A percentile compares a stretch with the other conserved stretches of the same genome.
phyloP scores from a whole-genome alignment of 2,329 filamentous ascomycete genomes.

The Tolypocladium ophioglossoides region DNA sequence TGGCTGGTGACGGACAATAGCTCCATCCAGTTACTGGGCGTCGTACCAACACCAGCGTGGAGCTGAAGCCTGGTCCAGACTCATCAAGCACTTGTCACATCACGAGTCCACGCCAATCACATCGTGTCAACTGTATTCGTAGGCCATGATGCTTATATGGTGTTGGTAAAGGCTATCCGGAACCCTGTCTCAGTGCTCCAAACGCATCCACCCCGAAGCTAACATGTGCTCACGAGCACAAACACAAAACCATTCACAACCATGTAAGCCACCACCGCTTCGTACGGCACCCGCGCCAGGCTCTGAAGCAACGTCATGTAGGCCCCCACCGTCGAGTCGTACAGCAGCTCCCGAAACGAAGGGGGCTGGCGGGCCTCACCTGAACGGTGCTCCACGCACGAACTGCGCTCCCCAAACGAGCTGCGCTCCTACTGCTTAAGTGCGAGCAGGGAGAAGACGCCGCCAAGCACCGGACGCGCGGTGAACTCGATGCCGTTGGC shows the following conservation, averaged over 20 bases:
- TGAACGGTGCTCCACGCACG: too few species aligned
- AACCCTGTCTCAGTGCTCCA: background rate
- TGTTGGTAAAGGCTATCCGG: background rate
- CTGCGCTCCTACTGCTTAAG: conserved; percentile 22
- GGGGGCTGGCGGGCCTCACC: too few species aligned
- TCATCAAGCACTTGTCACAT: too few species aligned
- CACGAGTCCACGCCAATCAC: too few species aligned
- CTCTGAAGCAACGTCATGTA: too few species aligned
- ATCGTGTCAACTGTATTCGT: background rate
- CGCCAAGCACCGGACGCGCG: conserved; percentile 70
- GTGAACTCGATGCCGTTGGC: conserved; percentile 58
- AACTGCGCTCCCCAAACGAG: too few species aligned
- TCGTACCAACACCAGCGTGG: too few species aligned
- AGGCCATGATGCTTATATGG: background rate
- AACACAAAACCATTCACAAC: background rate
- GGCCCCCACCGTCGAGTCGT: background rate
- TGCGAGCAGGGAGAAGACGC: conserved; percentile 69
- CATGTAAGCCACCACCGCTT: background rate
- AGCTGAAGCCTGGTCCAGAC: too few species aligned
- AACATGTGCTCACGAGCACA: background rate
- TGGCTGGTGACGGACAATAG: too few species aligned
- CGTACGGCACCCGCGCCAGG: background rate
- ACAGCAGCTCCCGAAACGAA: background rate
- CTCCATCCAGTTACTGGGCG: too few species aligned
- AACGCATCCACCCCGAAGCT: background rate